phyloP scores from a whole-genome alignment of 1,139 yeast genomes.

The Saccharomyces uvarum region DNA sequence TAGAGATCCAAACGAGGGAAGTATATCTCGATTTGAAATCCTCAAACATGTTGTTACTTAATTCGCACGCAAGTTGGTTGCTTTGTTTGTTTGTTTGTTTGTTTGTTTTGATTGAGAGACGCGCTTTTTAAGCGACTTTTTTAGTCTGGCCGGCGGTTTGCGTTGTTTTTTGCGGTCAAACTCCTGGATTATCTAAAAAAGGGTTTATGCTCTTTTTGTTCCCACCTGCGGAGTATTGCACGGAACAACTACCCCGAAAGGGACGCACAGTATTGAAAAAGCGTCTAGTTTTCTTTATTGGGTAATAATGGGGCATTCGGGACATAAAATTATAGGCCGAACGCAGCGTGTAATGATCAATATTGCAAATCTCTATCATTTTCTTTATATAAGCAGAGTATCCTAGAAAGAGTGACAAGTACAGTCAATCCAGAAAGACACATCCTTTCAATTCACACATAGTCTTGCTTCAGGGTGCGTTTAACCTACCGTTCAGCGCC shows the following conservation, averaged over 20 bases:
- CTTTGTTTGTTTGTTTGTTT: background rate
- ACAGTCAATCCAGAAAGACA: background rate
- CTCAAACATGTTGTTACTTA: background rate
- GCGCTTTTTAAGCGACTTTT: background rate
- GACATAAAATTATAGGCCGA: background rate
- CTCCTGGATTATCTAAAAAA: background rate
- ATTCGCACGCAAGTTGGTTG: background rate
- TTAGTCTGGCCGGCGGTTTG: background rate
- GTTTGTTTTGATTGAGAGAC: background rate
- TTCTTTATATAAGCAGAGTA: background rate
- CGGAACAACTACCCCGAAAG: background rate
- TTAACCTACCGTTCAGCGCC: background rate
- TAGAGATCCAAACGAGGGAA: background rate
- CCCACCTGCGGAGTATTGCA: background rate
- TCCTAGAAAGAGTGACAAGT: background rate
- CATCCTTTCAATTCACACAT: background rate
- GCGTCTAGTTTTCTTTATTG: conserved; percentile 30
- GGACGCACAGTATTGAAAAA: background rate
- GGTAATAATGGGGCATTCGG: background rate
- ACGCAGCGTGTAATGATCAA: background rate
- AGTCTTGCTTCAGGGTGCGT: background rate
- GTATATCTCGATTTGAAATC: background rate
- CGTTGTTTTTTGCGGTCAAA: background rate
- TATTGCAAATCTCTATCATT: background rate
- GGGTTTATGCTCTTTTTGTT: background rate